Evolutionary conservation across 225 moss, liverwort and hornwort species (phyloP).

Genomic region (Pseudisothecium myosuroides): DNA sequence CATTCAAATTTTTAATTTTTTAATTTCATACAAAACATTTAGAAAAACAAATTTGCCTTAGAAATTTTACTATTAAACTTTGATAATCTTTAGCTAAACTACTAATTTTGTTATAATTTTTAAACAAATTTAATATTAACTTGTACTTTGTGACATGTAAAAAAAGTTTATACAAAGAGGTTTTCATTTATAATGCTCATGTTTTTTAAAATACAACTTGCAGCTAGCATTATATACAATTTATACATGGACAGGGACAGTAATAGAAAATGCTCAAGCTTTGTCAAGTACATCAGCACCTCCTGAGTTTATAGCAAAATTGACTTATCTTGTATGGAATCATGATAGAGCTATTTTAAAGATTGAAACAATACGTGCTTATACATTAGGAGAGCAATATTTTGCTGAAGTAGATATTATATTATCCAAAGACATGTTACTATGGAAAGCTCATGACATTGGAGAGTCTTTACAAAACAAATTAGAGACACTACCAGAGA

Average conservation of each 20-base stretch:
- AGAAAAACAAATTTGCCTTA: neutral
- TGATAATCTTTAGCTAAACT: too few species aligned
- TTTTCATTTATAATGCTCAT: neutral
- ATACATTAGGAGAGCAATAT: constrained; percentile 74
- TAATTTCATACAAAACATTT: too few species aligned
- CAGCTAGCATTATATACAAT: constrained; percentile 87
- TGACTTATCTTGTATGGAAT: constrained; percentile 89
- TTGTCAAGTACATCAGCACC: constrained; percentile 64
- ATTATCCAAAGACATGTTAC: constrained; percentile 57
- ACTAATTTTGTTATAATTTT: neutral
- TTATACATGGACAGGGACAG: constrained; percentile 61
- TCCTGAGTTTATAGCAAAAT: constrained; percentile 52
- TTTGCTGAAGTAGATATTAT: constrained; percentile 86
- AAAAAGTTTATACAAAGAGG: too few species aligned
- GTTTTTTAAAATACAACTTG: neutral
- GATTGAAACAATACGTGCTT: constrained; percentile 76
- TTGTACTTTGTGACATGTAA: neutral
- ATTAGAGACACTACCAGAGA: constrained; percentile 71
- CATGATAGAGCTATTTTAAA: constrained; percentile 61
- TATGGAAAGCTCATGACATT: constrained; percentile 81
- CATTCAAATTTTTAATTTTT: neutral
- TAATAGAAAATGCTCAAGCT: constrained; percentile 68
- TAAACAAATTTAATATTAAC: neutral
- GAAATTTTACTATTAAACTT: neutral
- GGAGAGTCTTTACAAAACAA: constrained; percentile 82